Evolutionary conservation across 768 basidiomycete species (phyloP).

Genomic region (Leucocoprinus birnbaumii): DNA sequence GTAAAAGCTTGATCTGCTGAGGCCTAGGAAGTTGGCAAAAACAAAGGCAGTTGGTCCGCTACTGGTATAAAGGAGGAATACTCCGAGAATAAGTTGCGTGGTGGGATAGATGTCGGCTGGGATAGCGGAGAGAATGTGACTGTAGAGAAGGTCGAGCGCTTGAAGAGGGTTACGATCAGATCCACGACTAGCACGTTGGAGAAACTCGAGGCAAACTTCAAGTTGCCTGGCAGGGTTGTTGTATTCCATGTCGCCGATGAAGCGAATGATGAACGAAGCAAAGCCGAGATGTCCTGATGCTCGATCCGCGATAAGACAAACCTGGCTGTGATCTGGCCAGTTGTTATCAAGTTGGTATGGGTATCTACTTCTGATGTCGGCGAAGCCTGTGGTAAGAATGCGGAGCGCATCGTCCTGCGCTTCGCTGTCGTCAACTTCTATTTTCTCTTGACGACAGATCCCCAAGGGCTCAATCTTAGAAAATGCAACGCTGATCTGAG

Average conservation of each 20-base stretch:
- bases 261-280: neutral
- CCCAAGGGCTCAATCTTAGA: neutral
- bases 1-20: neutral
- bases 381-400: neutral
- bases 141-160: neutral
- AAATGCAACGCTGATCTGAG: neutral
- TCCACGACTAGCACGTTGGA: neutral
- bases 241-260: neutral
- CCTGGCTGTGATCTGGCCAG: neutral
- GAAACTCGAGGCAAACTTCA: neutral
- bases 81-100: neutral
- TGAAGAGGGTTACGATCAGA: neutral
- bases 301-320: neutral
- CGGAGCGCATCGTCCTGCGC: neutral
- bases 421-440: neutral
- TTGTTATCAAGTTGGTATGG: neutral
- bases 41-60: neutral
- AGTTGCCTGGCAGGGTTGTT: neutral
- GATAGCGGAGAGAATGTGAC: neutral
- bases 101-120: neutral
- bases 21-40: neutral
- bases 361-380: neutral
- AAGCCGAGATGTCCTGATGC: constrained; percentile 3
- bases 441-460: neutral
- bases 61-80: neutral